Evolutionary conservation across 495 filamentous ascomycete genomes (phyloP).

Genomic region (Hyphodiscus hymeniophilus): DNA sequence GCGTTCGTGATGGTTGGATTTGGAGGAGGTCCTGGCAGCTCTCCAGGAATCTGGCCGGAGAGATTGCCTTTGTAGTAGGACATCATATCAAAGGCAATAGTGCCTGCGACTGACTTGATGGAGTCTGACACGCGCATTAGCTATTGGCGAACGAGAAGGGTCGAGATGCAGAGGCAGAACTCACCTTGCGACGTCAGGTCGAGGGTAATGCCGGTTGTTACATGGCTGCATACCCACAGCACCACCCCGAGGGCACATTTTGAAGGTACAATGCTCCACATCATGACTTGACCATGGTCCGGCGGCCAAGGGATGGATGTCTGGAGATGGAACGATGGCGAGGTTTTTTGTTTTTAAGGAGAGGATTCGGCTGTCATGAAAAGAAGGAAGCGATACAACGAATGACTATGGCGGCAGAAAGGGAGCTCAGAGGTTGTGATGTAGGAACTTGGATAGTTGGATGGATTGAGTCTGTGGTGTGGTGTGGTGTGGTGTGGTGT

Average conservation of each 20-base stretch:
- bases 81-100: constrained; percentile 53
- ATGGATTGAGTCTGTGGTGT: too few relatives aligned
- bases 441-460: too few relatives aligned
- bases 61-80: constrained; percentile 52
- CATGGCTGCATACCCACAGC: background rate
- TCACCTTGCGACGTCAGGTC: background rate
- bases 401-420: too few relatives aligned
- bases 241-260: background rate
- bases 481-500: too few relatives aligned
- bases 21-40: constrained; percentile 19
- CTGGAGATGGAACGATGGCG: too few relatives aligned
- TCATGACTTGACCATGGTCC: background rate
- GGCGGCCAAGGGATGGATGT: background rate
- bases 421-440: too few relatives aligned
- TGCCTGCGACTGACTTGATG: constrained; percentile 50
- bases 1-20: constrained; percentile 7
- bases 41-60: constrained; percentile 3
- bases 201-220: background rate
- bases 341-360: too few relatives aligned
- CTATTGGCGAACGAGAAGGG: constrained; percentile 36
- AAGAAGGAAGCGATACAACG: too few relatives aligned
- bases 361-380: too few relatives aligned
- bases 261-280: background rate
- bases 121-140: constrained; percentile 48
- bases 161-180: background rate